These are phyloP conservation scores for Mucor indicus DNA, from an alignment of 371 early-diverging fungal species.

Conservation along the genomic window DNA sequence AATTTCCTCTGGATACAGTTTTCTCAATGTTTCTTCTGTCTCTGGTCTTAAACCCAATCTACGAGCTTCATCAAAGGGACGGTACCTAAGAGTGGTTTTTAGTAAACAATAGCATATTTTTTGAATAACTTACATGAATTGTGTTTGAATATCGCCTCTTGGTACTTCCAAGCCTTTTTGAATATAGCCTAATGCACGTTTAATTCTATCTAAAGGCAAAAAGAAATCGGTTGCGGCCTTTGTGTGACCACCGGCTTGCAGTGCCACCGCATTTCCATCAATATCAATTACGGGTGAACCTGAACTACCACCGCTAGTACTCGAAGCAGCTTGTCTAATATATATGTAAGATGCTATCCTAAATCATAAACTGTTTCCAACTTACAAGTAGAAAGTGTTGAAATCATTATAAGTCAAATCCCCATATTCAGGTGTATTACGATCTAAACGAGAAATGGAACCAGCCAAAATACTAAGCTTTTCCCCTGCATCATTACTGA, in stretches of 20 bases:
- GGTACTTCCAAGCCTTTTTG: slow-evolving; percentile 68
- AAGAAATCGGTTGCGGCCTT: slow-evolving; percentile 92
- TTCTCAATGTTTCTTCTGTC: slow-evolving; percentile 74
- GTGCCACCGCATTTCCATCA: slow-evolving; percentile 89
- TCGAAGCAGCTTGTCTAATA: slow-evolving; percentile 71
- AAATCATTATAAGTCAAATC: slow-evolving; percentile 69
- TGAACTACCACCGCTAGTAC: slow-evolving; percentile 78
- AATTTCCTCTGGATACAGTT: slow-evolving; percentile 70
- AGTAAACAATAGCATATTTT: background rate
- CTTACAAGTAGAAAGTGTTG: slow-evolving; percentile 74
- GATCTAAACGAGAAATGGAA: slow-evolving; percentile 84
- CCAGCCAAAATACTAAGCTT: slow-evolving; percentile 89
- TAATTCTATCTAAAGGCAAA: slow-evolving; percentile 83
- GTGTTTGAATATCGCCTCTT: slow-evolving; percentile 88
- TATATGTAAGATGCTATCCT: background rate
- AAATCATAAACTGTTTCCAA: background rate
- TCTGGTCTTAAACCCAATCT: slow-evolving; percentile 65
- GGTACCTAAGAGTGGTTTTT: slow-evolving; percentile 29
- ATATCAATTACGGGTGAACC: slow-evolving; percentile 94
- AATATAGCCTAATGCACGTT: slow-evolving; percentile 73
- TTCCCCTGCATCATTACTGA: slow-evolving; percentile 90
- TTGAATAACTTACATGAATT: slow-evolving; percentile 56
- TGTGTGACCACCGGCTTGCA: slow-evolving; percentile 83
- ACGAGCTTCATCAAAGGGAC: slow-evolving; percentile 75
- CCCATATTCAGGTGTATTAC: slow-evolving; percentile 67